Base-by-base conservation (phyloP, 257 asterid genomes). In the Ilex aquifolium region DNA sequence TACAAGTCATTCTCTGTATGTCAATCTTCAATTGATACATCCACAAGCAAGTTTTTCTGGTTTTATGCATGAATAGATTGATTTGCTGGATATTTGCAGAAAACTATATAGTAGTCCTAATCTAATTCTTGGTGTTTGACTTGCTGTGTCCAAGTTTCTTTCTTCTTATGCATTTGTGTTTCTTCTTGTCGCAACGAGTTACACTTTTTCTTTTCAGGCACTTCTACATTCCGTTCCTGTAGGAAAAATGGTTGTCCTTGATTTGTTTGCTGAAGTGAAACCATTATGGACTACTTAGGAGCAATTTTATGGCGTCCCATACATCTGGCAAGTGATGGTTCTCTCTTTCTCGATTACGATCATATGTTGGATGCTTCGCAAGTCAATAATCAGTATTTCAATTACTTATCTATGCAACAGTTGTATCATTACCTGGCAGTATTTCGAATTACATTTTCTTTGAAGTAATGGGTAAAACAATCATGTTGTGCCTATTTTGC, bases 191-290 rank as follows among this genome's bases (percentile, higher is more conserved):
- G 42, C 14, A 60, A n/a, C 27, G 29, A 62, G 0, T 59, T 62
- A n/a, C 14, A 60, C 51, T 74, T 66, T 54, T 76, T 72, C 75
- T 21, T 21, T 21, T 60, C 88, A 88, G 96, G 96, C 96, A 60
- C 96, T 88, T 72, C 67, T 88, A 71, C 96, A 88, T 77, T 88
- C 95, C 66, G 87, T 88, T 78, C 96, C 95, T 59, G 63, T 80
- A 32, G 96, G 95, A 61, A 88, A 72, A 77, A 70, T 88, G 84
- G 88, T 88, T 10, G 90, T 88, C 69, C 93, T 88, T 50, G 96
- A 88, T 82, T 79, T 88, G 39, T 88, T 80, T 71, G 95, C 95
- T 2, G 96, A 86, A 79, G 96, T 79, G 12, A 88, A 82, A 80
- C 96, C 96, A 59, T 79, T 88, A 62, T 88, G 96, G 96, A 71